phyloP scores from a whole-genome alignment of 768 basidiomycete species.

The Mycena olivaceomarginata region DNA sequence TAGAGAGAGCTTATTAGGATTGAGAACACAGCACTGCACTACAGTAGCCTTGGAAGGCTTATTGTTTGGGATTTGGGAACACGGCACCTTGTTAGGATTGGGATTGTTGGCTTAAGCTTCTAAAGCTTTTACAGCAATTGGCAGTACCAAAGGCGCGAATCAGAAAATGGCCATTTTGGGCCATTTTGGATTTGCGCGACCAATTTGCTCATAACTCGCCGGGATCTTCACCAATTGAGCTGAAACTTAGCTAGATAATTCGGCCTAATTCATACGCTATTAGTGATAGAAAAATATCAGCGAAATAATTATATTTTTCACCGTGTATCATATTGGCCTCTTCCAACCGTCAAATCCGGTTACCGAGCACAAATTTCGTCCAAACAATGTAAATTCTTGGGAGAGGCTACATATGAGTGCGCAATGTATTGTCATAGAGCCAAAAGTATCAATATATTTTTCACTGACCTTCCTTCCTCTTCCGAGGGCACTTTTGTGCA shows the following conservation, averaged over 20 bases:
- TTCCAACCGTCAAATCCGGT: neutral
- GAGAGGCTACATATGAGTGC: slow-evolving; percentile 5
- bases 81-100: too few species aligned
- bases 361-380: neutral
- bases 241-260: neutral
- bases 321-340: neutral
- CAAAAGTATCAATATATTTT: neutral
- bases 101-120: too few species aligned
- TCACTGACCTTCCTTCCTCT: neutral
- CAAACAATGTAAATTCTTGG: neutral
- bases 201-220: neutral
- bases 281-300: neutral
- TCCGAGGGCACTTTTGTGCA: too few species aligned
- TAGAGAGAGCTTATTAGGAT: too few species aligned
- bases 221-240: neutral
- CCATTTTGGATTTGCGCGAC: neutral
- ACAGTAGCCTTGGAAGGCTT: too few species aligned
- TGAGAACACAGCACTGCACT: too few species aligned
- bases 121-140: neutral
- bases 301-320: neutral
- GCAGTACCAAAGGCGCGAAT: neutral
- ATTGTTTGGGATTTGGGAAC: too few species aligned
- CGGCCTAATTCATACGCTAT: neutral
- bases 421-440: neutral
- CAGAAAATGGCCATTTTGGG: slow-evolving; percentile 1